Percentiles rank a stretch among this genome's conserved stretches.
These are phyloP conservation scores for Plectosphaerella cucumerina DNA, from an alignment of 2,329 filamentous ascomycete genomes.

Conservation along the genomic window DNA sequence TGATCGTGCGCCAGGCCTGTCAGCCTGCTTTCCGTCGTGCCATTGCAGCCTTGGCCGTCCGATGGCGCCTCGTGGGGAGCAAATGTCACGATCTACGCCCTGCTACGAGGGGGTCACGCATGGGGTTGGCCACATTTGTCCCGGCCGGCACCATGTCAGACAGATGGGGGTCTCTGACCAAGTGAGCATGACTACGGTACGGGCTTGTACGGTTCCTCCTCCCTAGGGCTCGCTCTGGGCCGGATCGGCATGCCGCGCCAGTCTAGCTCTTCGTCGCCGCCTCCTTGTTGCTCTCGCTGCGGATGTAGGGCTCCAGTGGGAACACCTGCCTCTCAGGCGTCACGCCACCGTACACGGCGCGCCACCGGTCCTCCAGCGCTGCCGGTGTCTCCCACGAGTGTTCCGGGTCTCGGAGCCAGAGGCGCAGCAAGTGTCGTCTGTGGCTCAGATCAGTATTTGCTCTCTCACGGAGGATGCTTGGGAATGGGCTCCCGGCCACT, in stretches of 20 bases:
- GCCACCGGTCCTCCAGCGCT: conserved; percentile 42
- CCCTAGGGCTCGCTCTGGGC: no score
- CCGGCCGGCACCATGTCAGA: background rate
- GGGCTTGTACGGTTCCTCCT: no score
- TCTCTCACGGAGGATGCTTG: no score
- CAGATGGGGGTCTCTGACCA: background rate
- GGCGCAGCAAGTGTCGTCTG: conserved; percentile 35
- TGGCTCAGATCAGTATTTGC: no score
- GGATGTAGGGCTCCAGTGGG: conserved; percentile 44
- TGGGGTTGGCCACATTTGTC: no score
- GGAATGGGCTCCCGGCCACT: no score
- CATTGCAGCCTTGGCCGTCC: background rate
- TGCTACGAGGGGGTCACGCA: background rate
- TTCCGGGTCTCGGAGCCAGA: conserved; percentile 45
- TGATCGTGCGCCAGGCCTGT: no score
- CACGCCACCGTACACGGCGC: conserved; percentile 47
- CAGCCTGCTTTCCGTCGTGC: background rate
- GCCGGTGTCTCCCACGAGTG: conserved; percentile 43
- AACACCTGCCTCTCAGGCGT: conserved; percentile 48
- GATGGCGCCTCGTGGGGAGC: background rate
- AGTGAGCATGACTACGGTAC: background rate
- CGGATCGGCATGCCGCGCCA: no score
- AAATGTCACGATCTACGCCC: background rate
- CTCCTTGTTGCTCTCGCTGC: conserved; percentile 16
- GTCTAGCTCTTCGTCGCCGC: background rate